These are phyloP conservation scores for Podaxis sp. DNA, from an alignment of 768 basidiomycete species.

Conservation along the genomic window DNA sequence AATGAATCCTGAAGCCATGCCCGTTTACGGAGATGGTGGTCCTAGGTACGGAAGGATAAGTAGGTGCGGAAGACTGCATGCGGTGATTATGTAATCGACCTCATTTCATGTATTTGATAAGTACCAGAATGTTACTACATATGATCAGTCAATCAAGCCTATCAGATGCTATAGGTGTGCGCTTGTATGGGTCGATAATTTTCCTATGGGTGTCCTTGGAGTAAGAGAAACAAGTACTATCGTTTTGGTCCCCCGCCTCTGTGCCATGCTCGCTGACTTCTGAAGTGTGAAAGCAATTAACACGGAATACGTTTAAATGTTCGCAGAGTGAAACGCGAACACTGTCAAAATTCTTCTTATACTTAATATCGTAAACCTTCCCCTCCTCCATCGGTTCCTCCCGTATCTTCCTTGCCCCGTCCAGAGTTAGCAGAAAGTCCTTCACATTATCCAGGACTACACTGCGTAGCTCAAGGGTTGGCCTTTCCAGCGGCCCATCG, in stretches of 20 bases:
- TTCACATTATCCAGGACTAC: slow-evolving; percentile 21
- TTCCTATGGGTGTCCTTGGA: background rate
- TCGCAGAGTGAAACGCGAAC: slow-evolving; percentile 5
- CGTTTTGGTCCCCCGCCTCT: background rate
- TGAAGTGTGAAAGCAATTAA: background rate
- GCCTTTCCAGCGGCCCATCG: slow-evolving; percentile 8
- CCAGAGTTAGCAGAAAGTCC: slow-evolving; percentile 24
- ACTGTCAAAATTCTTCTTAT: background rate
- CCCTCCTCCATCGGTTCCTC: slow-evolving; percentile 30
- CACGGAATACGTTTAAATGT: background rate
- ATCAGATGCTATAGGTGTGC: background rate
- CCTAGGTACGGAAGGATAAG: background rate
- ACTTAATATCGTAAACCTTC: slow-evolving; percentile 15
- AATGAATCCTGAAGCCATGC: background rate
- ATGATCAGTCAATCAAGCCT: background rate
- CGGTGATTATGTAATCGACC: slow-evolving; percentile 7
- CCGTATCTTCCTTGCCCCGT: slow-evolving; percentile 26
- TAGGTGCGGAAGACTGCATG: background rate
- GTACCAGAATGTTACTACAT: background rate
- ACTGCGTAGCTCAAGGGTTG: slow-evolving; percentile 25
- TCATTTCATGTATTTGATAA: background rate
- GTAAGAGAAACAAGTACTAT: background rate
- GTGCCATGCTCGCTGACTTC: too few species aligned
- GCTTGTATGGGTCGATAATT: too few species aligned
- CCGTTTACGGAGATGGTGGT: background rate